Percentiles rank a stretch among this genome's conserved stretches.
Conservation (phyloP, 1,139 yeast genomes). For the Zygotorulaspora mrakii region DNA sequence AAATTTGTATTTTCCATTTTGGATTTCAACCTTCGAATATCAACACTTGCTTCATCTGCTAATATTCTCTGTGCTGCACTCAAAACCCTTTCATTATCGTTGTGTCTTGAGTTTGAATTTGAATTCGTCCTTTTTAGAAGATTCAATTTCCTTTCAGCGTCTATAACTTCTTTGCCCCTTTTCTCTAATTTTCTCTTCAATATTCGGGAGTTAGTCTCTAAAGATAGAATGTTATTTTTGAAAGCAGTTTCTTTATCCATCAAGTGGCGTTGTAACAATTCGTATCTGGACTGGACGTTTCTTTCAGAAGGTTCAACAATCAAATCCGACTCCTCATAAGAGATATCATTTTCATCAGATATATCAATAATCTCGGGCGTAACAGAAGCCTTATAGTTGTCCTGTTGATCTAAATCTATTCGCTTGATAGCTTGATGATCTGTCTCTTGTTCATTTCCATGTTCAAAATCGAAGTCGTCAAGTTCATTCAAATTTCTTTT, state of each 20-base stretch:
- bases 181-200: constrained; percentile 21
- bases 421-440: constrained; percentile 6
- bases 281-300: background rate
- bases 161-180: constrained; percentile 22
- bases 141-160: constrained; percentile 18
- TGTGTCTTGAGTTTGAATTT: too few species aligned
- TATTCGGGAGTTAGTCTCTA: constrained; percentile 20
- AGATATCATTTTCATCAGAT: constrained; percentile 1
- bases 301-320: background rate
- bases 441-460: constrained; percentile 1
- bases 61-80: constrained; percentile 21
- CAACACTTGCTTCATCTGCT: constrained; percentile 19
- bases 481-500: constrained; percentile 7
- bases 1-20: constrained; percentile 21
- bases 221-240: constrained; percentile 14
- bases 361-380: constrained; percentile 3
- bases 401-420: constrained; percentile 5
- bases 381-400: background rate
- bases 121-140: constrained; percentile 14
- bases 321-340: background rate
- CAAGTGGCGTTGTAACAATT: constrained; percentile 3
- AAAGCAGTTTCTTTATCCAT: constrained; percentile 16
- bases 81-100: constrained; percentile 5
- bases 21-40: constrained; percentile 11
- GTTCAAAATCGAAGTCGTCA: too few species aligned